Base-by-base conservation (phyloP, 2,329 filamentous ascomycete genomes). In the Aspergillus versicolor region DNA sequence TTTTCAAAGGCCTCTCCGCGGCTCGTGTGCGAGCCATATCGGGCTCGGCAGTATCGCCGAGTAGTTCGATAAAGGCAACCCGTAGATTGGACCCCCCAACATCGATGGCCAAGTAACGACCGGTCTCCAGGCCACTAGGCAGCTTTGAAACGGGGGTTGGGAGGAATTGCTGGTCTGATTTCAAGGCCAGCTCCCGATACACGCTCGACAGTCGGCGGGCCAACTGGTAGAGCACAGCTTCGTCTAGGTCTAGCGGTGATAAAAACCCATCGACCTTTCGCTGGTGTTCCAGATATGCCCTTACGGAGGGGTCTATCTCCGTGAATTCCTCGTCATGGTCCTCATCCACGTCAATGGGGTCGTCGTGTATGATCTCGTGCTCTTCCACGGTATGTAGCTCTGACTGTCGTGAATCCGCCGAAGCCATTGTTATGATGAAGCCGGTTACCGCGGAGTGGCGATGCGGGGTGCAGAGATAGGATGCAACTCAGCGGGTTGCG, bases 1-100 rank as follows among this genome's bases (percentile, higher is more conserved):
- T 79, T 43, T 74, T 70, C 53, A 79, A 74, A 3, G 77, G 77
- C 54, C 70, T 69, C 56, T 76, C 72, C 21, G 67, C 68, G n/a
- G 67, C 69, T 61, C 69, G 65, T 40, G 65, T 63, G 12, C 70
- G 58, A 21, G 62, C 65, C 57, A 61, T 64, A 60, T 74, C 72
- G 7, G 69, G 65, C 38, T 77, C 75, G 11, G 70, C 70, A 17
- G 70, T 66, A 50, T 79, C 77, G 15, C 77, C 77, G 17, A 80
- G 58, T 24, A 84, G 67, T 53, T 84, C 81, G 58, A 84, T 81
- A 56, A 84, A 83, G 3, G 81, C 81, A 19, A 83, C 81, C 58
- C 82, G 75, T 43, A 84, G 70, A 60, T 84, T 84, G 53, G 79
- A 82, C 5, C 81, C 81, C 44, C 82, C 82, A 37, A 84, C 81